Percentiles rank a stretch among this genome's conserved stretches.
Evolutionary conservation across 345 rosid genomes (phyloP).

Genomic region (Ceriops decandra): DNA sequence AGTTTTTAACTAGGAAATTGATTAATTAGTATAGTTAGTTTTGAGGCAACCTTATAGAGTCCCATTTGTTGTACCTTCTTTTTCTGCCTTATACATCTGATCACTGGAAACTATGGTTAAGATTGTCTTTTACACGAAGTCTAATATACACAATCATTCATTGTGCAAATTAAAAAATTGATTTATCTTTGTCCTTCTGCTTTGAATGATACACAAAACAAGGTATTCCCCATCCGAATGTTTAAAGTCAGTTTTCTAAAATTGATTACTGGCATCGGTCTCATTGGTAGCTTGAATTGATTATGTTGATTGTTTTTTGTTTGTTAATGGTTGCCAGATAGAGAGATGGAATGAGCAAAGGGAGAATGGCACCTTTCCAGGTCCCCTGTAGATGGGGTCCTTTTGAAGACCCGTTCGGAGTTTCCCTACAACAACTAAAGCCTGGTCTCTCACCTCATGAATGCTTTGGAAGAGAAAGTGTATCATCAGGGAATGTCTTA

Average conservation of each 20-base stretch:
- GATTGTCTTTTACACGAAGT: too few relatives aligned
- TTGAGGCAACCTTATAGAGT: too few relatives aligned
- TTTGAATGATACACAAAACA: too few relatives aligned
- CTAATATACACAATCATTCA: too few relatives aligned
- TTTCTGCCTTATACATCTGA: too few relatives aligned
- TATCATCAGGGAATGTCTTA: conserved; percentile 26
- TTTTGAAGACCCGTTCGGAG: conserved; percentile 11
- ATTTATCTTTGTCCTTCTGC: too few relatives aligned
- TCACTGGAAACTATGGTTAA: too few relatives aligned
- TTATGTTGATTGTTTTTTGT: neutral
- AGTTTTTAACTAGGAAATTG: too few relatives aligned
- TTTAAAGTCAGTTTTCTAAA: neutral
- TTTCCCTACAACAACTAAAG: conserved; percentile 4
- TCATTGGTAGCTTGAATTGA: neutral
- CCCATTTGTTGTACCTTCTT: too few relatives aligned
- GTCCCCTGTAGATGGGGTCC: conserved; percentile 63
- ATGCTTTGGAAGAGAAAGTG: conserved; percentile 25
- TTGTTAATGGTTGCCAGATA: conserved; percentile 37
- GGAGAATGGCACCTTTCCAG: conserved; percentile 95
- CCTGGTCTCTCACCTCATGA: conserved; percentile 9
- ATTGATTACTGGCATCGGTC: neutral
- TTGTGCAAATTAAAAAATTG: too few relatives aligned
- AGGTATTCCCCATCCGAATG: too few relatives aligned
- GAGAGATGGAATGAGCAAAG: conserved; percentile 97
- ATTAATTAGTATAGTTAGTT: too few relatives aligned